Conservation (phyloP, 2,329 filamentous ascomycete species). For the Venturia carpophila region DNA sequence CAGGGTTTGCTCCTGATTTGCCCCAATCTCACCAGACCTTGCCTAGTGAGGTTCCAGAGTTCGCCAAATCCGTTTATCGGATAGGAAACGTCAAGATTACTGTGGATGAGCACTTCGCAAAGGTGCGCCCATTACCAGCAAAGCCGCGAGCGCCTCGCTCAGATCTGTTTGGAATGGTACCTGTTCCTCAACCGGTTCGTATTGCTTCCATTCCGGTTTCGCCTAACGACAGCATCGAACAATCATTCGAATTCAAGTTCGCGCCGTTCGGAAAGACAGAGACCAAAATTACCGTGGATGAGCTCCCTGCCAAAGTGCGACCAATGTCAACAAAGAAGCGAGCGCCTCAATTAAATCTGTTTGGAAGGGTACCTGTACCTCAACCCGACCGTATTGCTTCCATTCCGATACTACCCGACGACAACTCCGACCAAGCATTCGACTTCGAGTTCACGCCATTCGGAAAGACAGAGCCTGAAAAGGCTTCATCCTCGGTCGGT, state of each 20-base stretch:
- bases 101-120: not conserved
- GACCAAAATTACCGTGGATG: not conserved
- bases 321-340: not conserved
- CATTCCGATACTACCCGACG: not conserved
- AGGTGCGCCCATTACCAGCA: not conserved
- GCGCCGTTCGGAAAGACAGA: no score
- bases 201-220: not conserved
- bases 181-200: not conserved
- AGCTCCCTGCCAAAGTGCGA: not conserved
- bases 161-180: not conserved
- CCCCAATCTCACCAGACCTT: not conserved
- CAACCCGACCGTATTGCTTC: not conserved
- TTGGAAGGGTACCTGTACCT: not conserved
- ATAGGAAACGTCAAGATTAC: not conserved
- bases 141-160: not conserved
- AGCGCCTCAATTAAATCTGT: not conserved
- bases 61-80: not conserved
- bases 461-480: not conserved
- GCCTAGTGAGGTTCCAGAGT: not conserved
- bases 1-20: not conserved
- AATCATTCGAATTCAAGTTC: no score
- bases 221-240: no score
- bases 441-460: not conserved
- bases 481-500: not conserved
- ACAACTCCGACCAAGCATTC: not conserved